Percentiles rank a stretch among this genome's conserved stretches.
Evolutionary conservation across 176 grass and related monocot species (phyloP).

Genomic region (Oropetium thomaeum): DNA sequence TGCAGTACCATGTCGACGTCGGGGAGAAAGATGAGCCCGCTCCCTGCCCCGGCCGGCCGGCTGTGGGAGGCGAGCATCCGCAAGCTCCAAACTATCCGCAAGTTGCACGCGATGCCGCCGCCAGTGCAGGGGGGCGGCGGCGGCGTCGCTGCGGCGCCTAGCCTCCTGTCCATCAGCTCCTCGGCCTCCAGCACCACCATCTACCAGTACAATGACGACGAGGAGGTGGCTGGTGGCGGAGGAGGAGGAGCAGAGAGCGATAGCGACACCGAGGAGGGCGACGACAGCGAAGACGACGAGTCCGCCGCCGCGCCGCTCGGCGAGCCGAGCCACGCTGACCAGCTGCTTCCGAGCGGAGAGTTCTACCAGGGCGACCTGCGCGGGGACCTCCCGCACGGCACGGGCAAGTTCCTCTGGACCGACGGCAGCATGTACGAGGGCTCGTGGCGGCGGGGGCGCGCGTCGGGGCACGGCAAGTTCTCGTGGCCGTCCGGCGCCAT

Average conservation of each 20-base stretch:
- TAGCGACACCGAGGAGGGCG: neutral
- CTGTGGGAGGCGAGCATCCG: conserved; percentile 58
- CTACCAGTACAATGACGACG: conserved; percentile 29
- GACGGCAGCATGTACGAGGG: conserved; percentile 92
- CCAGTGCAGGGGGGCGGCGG: neutral
- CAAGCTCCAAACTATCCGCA: conserved; percentile 53
- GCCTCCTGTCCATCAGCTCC: conserved; percentile 26
- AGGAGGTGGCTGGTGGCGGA: neutral
- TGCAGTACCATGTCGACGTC: conserved; percentile 12
- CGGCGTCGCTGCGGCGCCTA: neutral
- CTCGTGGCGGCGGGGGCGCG: conserved; percentile 51
- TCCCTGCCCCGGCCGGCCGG: conserved; percentile 43
- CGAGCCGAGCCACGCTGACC: conserved; percentile 41
- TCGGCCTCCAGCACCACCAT: conserved; percentile 36
- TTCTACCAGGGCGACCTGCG: conserved; percentile 65
- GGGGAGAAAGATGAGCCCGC: conserved; percentile 37
- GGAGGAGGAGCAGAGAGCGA: neutral
- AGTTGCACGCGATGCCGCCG: conserved; percentile 8
- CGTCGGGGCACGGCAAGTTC: conserved; percentile 70
- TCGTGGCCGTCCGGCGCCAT: conserved; percentile 72
- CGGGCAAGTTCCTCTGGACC: conserved; percentile 72
- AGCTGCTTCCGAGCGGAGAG: conserved; percentile 51
- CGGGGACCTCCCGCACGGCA: conserved; percentile 44
- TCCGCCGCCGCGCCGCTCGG: conserved; percentile 9
- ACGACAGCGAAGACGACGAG: neutral